Percentiles rank a stretch among this genome's conserved stretches.
These are phyloP conservation scores for Hippophae tibetana DNA, from an alignment of 306 rosid genomes.

Conservation along the genomic window DNA sequence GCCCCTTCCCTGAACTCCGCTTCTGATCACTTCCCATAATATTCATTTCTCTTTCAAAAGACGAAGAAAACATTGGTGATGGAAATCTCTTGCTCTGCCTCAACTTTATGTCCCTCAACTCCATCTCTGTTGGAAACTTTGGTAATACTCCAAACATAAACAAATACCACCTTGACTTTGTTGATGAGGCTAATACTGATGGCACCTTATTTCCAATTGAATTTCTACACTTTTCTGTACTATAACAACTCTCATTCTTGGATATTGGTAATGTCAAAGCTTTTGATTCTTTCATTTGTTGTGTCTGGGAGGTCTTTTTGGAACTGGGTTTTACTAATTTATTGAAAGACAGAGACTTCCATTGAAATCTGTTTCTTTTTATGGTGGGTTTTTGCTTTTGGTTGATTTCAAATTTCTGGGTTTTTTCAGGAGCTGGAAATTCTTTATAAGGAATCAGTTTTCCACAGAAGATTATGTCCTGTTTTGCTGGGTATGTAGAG, in stretches of 20 bases:
- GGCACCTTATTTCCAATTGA: conserved; percentile 22
- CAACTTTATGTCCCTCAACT: conserved; percentile 43
- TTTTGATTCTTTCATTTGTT: no score
- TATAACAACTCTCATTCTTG: neutral
- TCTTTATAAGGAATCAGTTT: conserved; percentile 57
- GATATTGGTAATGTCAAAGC: no score
- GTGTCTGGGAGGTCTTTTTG: no score
- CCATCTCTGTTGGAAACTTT: conserved; percentile 44
- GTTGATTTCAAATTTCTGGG: neutral
- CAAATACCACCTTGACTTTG: conserved; percentile 56
- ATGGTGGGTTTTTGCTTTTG: neutral
- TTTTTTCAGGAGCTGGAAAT: neutral
- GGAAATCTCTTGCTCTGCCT: conserved; percentile 39
- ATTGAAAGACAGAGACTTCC: no score
- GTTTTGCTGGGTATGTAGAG: conserved; percentile 19
- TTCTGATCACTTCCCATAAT: no score
- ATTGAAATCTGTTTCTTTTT: no score
- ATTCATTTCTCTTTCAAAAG: neutral
- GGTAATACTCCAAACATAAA: conserved; percentile 45
- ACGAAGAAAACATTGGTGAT: conserved; percentile 23
- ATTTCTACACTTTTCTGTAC: neutral
- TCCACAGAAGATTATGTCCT: conserved; percentile 68
- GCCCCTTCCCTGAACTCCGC: no score
- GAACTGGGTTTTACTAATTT: no score
- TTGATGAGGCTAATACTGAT: conserved; percentile 29